phyloP scores from a whole-genome alignment of 148 eudicot species.

The Selenicereus undatus region DNA sequence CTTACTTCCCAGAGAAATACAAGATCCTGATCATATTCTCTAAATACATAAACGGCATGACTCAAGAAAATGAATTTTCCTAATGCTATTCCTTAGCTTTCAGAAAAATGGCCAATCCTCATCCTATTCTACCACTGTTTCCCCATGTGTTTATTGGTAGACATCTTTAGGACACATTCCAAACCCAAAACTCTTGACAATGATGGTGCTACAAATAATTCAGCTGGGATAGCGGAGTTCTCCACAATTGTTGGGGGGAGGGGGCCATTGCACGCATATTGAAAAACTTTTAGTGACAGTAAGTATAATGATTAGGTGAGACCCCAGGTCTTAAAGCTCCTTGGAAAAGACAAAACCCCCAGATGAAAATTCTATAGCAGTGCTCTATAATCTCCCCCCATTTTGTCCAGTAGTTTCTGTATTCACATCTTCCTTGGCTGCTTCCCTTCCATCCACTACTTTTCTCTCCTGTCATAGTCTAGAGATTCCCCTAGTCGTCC shows the following conservation, averaged over 20 bases:
- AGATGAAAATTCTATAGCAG: background rate
- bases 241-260: constrained; percentile 2
- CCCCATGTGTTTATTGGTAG: background rate
- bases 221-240: background rate
- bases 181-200: background rate
- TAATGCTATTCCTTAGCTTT: background rate
- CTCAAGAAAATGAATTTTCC: background rate
- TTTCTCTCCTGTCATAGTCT: constrained; percentile 1
- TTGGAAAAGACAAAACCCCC: too few relatives aligned
- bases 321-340: background rate
- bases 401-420: background rate
- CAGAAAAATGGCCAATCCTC: background rate
- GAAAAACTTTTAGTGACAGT: background rate
- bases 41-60: background rate
- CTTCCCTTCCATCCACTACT: constrained; percentile 4
- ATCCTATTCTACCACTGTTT: background rate
- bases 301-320: background rate
- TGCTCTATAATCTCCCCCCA: background rate
- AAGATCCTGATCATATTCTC: background rate
- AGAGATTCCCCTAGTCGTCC: background rate
- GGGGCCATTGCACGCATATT: background rate
- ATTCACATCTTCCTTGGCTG: background rate
- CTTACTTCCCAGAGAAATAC: background rate
- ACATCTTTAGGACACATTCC: background rate
- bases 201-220: background rate